phyloP scores from a whole-genome alignment of 306 rosid species.

The Coriaria nepalensis region DNA sequence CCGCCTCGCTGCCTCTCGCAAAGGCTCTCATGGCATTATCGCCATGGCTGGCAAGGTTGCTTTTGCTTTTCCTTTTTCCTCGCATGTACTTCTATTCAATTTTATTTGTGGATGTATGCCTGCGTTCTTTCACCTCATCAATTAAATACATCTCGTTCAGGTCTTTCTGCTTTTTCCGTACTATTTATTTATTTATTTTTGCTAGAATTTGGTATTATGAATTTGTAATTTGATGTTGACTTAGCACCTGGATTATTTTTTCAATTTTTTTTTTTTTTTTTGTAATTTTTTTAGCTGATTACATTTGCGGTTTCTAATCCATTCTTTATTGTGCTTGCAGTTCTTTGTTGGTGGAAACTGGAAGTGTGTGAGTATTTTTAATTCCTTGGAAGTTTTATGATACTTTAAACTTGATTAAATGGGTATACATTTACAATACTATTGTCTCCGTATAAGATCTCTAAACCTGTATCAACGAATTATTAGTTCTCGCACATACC shows the following conservation, averaged over 20 bases:
- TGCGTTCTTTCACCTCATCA: background rate
- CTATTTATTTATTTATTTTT: too few relatives aligned
- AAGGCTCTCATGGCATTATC: constrained; percentile 47
- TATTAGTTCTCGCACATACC: too few relatives aligned
- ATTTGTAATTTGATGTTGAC: background rate
- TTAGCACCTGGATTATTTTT: background rate
- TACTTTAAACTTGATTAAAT: too few relatives aligned
- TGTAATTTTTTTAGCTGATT: background rate
- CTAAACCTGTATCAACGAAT: too few relatives aligned
- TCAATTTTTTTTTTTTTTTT: background rate
- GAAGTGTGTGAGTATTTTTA: constrained; percentile 74
- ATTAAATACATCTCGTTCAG: background rate
- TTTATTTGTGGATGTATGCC: background rate
- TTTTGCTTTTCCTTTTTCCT: background rate
- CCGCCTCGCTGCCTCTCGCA: constrained; percentile 48
- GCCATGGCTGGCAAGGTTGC: constrained; percentile 88
- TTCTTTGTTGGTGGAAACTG: constrained; percentile 97
- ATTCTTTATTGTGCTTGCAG: constrained; percentile 34
- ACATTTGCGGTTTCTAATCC: constrained; percentile 5
- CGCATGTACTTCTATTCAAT: background rate
- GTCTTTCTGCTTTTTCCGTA: too few relatives aligned
- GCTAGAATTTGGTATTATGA: too few relatives aligned
- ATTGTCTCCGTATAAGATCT: too few relatives aligned
- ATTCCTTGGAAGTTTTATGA: too few relatives aligned
- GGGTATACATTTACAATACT: too few relatives aligned